Percentiles rank a stretch among this genome's conserved stretches.
These are phyloP conservation scores for Leucocoprinus birnbaumii DNA, from an alignment of 768 basidiomycete genomes.

Conservation along the genomic window DNA sequence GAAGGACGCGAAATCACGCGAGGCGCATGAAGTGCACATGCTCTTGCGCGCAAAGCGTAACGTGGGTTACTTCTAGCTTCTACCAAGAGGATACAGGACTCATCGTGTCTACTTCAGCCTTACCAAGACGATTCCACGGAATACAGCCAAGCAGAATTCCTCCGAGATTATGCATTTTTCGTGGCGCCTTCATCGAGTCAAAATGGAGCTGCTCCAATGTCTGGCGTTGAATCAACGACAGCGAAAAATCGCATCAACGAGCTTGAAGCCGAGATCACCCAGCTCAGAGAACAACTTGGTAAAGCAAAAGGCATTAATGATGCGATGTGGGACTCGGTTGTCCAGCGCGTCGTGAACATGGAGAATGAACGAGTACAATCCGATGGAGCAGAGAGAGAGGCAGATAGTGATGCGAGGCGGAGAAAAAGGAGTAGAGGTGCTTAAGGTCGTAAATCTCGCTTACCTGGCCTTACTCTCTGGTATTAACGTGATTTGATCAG, in stretches of 20 bases:
- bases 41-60: slow-evolving; percentile 47
- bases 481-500: too few species aligned
- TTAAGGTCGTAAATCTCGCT: slow-evolving; percentile 4
- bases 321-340: too few species aligned
- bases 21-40: slow-evolving; percentile 68
- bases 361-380: slow-evolving; percentile 10
- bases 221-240: too few species aligned
- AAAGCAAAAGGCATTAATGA: too few species aligned
- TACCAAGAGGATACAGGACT: background rate
- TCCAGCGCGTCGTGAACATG: too few species aligned
- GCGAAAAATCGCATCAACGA: too few species aligned
- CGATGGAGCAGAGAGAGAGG: slow-evolving; percentile 18
- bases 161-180: slow-evolving; percentile 67
- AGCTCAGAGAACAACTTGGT: too few species aligned
- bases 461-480: too few species aligned
- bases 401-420: slow-evolving; percentile 10
- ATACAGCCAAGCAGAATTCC: slow-evolving; percentile 54
- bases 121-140: slow-evolving; percentile 28
- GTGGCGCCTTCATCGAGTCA: slow-evolving; percentile 38
- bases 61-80: slow-evolving; percentile 27
- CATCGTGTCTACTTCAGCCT: slow-evolving; percentile 16
- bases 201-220: slow-evolving; percentile 11
- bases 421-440: slow-evolving; percentile 24
- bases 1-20: slow-evolving; percentile 62
- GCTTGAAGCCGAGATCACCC: too few species aligned